A percentile compares a stretch with the other conserved stretches of the same genome.
Evolutionary conservation across 108 stramenopile species (phyloP).

Genomic region (Skeletonema potamos): DNA sequence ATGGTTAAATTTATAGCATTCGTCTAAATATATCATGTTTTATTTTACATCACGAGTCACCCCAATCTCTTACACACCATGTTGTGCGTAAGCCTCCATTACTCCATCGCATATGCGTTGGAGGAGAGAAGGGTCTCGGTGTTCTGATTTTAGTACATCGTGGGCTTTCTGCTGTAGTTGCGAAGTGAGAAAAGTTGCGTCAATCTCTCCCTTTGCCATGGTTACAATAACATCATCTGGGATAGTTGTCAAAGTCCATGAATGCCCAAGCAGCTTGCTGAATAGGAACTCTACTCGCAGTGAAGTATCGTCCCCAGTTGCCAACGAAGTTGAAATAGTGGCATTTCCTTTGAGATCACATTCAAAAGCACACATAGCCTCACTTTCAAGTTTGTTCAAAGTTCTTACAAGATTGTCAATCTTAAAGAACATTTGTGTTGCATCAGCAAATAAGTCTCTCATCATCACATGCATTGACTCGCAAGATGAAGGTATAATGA

Average conservation of each 20-base stretch:
- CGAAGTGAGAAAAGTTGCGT: background rate
- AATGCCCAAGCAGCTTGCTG: slow-evolving; percentile 1
- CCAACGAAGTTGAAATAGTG: slow-evolving; percentile 7
- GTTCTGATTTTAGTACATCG: background rate
- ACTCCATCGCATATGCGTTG: slow-evolving; percentile 2
- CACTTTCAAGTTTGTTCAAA: slow-evolving; percentile 25
- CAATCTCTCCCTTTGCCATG: slow-evolving; percentile 1
- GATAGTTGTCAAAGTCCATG: slow-evolving; percentile 22
- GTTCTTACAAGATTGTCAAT: slow-evolving; percentile 30
- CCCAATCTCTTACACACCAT: background rate
- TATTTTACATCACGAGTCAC: too few relatives aligned
- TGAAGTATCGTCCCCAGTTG: background rate
- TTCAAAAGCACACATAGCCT: slow-evolving; percentile 7
- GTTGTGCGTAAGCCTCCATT: background rate
- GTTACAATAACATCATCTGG: slow-evolving; percentile 24
- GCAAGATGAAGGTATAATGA: background rate
- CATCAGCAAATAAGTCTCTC: background rate
- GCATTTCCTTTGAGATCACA: slow-evolving; percentile 10
- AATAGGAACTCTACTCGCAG: slow-evolving; percentile 19
- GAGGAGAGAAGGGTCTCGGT: slow-evolving; percentile 8
- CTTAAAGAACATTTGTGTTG: slow-evolving; percentile 19
- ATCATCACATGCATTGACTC: slow-evolving; percentile 3
- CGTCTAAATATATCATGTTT: background rate
- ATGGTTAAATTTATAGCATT: background rate
- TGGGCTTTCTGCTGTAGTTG: slow-evolving; percentile 3